Conservation (phyloP, 1,284 basidiomycete species). For the Trichosporon faecale region DNA sequence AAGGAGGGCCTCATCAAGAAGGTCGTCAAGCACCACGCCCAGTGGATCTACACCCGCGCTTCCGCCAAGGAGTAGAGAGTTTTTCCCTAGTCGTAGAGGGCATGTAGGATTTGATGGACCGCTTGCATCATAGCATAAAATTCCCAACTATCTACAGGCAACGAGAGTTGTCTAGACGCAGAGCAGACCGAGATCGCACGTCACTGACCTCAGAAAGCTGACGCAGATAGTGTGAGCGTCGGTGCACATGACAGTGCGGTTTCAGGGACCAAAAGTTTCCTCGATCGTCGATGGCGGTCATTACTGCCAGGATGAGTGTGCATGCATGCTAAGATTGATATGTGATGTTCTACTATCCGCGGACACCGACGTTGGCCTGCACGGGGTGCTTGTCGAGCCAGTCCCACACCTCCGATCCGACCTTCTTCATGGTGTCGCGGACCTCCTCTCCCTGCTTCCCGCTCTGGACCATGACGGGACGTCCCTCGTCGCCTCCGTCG, state of each 20-base stretch:
- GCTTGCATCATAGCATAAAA: constrained; percentile 17
- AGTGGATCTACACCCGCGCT: constrained; percentile 69
- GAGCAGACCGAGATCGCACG: not conserved
- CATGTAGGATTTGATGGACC: constrained; percentile 27
- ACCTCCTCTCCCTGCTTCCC: constrained; percentile 39
- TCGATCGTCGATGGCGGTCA: not conserved
- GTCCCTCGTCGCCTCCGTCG: constrained; percentile 68
- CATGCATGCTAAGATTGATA: constrained; percentile 24
- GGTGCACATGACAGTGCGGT: not conserved
- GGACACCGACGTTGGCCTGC: constrained; percentile 8
- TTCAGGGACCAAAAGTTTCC: not conserved
- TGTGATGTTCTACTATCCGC: constrained; percentile 21
- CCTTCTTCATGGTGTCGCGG: constrained; percentile 36
- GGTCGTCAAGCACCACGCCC: constrained; percentile 91
- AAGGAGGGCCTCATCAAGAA: constrained; percentile 94
- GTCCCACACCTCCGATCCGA: constrained; percentile 44
- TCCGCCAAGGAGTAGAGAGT: constrained; percentile 46
- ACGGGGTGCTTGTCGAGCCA: constrained; percentile 30
- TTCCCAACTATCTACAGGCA: not conserved
- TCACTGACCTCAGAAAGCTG: not conserved
- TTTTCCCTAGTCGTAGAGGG: constrained; percentile 10
- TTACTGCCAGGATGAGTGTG: not conserved
- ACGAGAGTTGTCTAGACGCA: not conserved
- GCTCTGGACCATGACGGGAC: constrained; percentile 54
- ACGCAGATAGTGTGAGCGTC: too few relatives aligned